Evolutionary conservation across 116 monocot genomes (phyloP).

Genomic region (Dioscorea cayenensis): DNA sequence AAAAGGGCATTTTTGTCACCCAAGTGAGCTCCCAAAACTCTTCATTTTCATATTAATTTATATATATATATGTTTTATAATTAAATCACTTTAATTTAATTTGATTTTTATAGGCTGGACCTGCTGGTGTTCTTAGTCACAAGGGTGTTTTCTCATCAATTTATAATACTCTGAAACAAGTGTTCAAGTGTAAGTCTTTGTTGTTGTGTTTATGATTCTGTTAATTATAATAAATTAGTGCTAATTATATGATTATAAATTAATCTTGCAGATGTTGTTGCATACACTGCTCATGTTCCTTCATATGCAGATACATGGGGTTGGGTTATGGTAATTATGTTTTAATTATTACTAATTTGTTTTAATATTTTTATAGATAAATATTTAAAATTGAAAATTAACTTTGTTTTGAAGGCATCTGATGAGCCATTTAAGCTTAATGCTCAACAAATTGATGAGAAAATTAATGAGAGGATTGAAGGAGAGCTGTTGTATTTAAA

Average conservation of each 20-base stretch:
- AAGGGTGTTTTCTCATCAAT: constrained; percentile 75
- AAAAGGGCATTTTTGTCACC: constrained; percentile 65
- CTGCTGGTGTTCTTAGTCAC: constrained; percentile 71
- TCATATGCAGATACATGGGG: constrained; percentile 85
- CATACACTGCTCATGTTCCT: constrained; percentile 83
- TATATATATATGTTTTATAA: not conserved
- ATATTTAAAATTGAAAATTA: too few relatives aligned
- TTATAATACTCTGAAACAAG: constrained; percentile 64
- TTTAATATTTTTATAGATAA: too few relatives aligned
- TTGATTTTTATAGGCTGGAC: constrained; percentile 43
- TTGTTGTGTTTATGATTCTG: not conserved
- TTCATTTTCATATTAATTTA: not conserved
- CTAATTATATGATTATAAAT: not conserved
- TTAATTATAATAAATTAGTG: not conserved
- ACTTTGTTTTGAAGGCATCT: constrained; percentile 38
- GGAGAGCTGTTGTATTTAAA: constrained; percentile 55
- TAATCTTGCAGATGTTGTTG: constrained; percentile 43
- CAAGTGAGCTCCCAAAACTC: constrained; percentile 22
- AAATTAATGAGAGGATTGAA: constrained; percentile 46
- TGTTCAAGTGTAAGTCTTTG: constrained; percentile 60
- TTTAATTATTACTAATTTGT: too few relatives aligned
- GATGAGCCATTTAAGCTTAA: constrained; percentile 49
- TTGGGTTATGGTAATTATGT: constrained; percentile 65
- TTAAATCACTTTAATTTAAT: not conserved
- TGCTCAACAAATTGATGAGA: constrained; percentile 36